These are phyloP conservation scores for Coemansia sp. DNA, from an alignment of 192 early-diverging fungal genomes.

Conservation along the genomic window DNA sequence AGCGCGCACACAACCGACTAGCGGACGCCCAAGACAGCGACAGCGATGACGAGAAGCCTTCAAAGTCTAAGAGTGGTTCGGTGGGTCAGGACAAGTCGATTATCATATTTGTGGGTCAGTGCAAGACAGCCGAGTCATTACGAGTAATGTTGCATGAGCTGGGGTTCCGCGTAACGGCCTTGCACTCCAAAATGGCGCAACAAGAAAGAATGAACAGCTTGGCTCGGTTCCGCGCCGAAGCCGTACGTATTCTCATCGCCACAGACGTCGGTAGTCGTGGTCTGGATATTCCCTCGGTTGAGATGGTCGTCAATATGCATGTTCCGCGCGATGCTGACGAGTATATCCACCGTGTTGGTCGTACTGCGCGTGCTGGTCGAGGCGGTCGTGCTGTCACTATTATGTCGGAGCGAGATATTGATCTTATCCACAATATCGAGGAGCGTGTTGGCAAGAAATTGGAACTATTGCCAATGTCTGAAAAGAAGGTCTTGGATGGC, in stretches of 20 bases:
- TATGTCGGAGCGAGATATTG: slow-evolving; percentile 83
- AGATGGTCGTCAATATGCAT: slow-evolving; percentile 94
- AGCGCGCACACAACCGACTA: slow-evolving; percentile 24
- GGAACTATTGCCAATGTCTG: slow-evolving; percentile 73
- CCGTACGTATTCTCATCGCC: slow-evolving; percentile 87
- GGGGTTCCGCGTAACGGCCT: slow-evolving; percentile 84
- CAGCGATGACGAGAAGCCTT: background rate
- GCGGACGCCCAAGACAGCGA: slow-evolving; percentile 43
- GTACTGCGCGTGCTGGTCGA: slow-evolving; percentile 95
- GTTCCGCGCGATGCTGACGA: slow-evolving; percentile 93
- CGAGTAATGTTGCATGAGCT: slow-evolving; percentile 88
- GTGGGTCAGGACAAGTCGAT: slow-evolving; percentile 72
- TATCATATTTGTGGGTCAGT: slow-evolving; percentile 92
- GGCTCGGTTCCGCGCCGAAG: slow-evolving; percentile 88
- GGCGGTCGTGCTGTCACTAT: slow-evolving; percentile 90
- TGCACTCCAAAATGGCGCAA: slow-evolving; percentile 95
- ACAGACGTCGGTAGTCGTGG: slow-evolving; percentile 99
- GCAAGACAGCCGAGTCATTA: slow-evolving; percentile 81
- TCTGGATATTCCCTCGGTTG: slow-evolving; percentile 94
- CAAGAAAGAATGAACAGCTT: slow-evolving; percentile 86
- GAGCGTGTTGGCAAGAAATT: slow-evolving; percentile 80
- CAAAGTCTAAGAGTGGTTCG: background rate
- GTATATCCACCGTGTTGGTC: slow-evolving; percentile 98
- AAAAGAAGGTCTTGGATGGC: slow-evolving; percentile 81
- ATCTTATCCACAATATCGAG: slow-evolving; percentile 92